Conservation (phyloP, 2,329 filamentous ascomycete species). For the Fusarium sp. region DNA sequence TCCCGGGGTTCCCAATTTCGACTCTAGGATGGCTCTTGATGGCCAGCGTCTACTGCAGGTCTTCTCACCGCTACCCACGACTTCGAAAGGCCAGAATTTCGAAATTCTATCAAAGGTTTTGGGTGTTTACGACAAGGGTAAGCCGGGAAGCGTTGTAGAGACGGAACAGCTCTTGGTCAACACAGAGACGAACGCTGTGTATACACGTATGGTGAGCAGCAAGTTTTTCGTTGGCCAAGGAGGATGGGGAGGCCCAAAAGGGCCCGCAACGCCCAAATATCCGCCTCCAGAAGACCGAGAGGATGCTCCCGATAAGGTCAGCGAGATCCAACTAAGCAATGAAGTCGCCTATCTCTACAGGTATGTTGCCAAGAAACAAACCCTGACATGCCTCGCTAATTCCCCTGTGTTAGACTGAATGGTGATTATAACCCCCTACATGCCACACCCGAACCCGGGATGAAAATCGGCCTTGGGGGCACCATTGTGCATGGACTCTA, state of each 20-base stretch:
- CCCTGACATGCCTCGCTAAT: too few relatives aligned
- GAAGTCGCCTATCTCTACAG: constrained; percentile 83
- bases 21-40: constrained; percentile 82
- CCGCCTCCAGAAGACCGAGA: constrained; percentile 76
- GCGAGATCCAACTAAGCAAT: constrained; percentile 78
- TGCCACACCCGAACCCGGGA: constrained; percentile 86
- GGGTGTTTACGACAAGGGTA: constrained; percentile 92
- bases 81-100: constrained; percentile 80
- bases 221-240: constrained; percentile 87
- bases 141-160: constrained; percentile 85
- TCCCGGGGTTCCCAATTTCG: constrained; percentile 83
- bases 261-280: constrained; percentile 84
- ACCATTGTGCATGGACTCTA: constrained; percentile 92
- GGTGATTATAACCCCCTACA: constrained; percentile 97
- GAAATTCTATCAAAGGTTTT: constrained; percentile 84
- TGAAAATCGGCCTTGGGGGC: constrained; percentile 93
- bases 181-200: constrained; percentile 77
- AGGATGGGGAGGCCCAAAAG: constrained; percentile 91
- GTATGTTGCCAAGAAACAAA: too few relatives aligned
- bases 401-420: constrained; percentile 73
- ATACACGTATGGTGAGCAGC: constrained; percentile 77
- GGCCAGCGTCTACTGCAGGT: constrained; percentile 87
- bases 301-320: constrained; percentile 80
- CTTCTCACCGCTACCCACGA: constrained; percentile 81
- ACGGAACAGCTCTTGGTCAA: constrained; percentile 85